Percentiles rank a stretch among this genome's conserved stretches.
These are phyloP conservation scores for Mortierella sp. DNA, from an alignment of 371 early-diverging fungal genomes.

Conservation along the genomic window DNA sequence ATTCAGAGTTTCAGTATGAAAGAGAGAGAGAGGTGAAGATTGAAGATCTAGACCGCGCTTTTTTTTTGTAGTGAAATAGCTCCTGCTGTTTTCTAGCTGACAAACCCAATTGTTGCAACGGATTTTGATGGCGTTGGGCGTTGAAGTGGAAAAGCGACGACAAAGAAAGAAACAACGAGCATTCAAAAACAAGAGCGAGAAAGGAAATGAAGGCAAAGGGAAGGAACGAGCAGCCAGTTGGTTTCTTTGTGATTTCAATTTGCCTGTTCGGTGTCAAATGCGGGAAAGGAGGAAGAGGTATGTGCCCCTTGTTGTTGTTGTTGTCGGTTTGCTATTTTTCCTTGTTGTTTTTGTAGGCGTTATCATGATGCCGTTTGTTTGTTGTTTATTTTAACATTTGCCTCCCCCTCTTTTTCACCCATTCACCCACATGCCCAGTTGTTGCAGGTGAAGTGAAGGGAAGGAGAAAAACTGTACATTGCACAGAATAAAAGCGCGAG, in stretches of 20 bases:
- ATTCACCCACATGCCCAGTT: not conserved
- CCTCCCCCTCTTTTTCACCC: not conserved
- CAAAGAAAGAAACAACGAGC: too few species aligned
- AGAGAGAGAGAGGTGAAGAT: not conserved
- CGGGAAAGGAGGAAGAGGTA: not conserved
- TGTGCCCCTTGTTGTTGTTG: not conserved
- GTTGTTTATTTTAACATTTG: not conserved
- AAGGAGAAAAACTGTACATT: too few species aligned
- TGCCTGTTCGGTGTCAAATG: not conserved
- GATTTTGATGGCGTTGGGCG: not conserved
- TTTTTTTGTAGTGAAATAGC: not conserved
- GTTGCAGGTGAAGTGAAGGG: not conserved
- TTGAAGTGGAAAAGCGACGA: not conserved
- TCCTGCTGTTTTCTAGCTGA: not conserved
- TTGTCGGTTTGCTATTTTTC: not conserved
- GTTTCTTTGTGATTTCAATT: not conserved
- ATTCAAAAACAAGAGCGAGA: not conserved
- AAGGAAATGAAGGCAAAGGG: not conserved
- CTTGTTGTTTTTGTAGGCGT: not conserved
- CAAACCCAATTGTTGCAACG: not conserved
- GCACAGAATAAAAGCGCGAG: too few species aligned
- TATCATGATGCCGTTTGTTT: constrained; percentile 10
- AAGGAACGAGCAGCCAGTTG: not conserved
- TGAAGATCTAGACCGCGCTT: not conserved
- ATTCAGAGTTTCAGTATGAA: not conserved